Conservation (phyloP, 192 early-diverging fungal genomes). For the Backusella macrospora region DNA sequence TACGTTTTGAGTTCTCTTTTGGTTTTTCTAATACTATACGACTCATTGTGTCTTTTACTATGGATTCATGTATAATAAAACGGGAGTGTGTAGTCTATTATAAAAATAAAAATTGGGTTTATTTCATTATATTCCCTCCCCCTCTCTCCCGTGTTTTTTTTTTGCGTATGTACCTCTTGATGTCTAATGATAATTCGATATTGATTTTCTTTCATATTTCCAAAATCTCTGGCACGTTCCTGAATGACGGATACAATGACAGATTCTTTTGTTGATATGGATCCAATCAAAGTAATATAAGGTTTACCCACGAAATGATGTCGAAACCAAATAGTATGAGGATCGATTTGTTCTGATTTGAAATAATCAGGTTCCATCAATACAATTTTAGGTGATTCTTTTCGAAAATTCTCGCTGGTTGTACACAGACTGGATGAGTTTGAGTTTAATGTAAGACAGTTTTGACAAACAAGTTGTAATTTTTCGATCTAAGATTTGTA, state of each 20-base stretch:
- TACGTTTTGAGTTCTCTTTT: background rate
- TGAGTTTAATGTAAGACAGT: background rate
- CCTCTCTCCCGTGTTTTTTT: background rate
- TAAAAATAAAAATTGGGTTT: background rate
- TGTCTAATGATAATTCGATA: constrained; percentile 36
- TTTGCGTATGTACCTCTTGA: constrained; percentile 33
- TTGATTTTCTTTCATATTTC: constrained; percentile 19
- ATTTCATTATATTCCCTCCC: no score
- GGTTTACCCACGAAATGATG: constrained; percentile 29
- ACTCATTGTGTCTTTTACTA: constrained; percentile 24
- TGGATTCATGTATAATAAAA: constrained; percentile 27
- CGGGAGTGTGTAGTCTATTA: background rate
- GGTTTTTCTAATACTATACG: constrained; percentile 21
- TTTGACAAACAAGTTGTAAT: background rate
- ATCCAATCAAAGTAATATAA: constrained; percentile 19
- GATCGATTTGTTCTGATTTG: constrained; percentile 1
- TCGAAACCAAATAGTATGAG: constrained; percentile 24
- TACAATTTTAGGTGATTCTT: constrained; percentile 12
- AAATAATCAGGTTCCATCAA: constrained; percentile 19
- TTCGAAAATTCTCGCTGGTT: background rate
- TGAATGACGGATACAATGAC: constrained; percentile 17
- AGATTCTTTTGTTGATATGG: background rate
- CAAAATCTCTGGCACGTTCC: constrained; percentile 25
- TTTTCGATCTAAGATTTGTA: no score
- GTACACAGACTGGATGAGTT: background rate